Base-by-base conservation (phyloP, 768 basidiomycete species). In the Lactifluus pinguis region DNA sequence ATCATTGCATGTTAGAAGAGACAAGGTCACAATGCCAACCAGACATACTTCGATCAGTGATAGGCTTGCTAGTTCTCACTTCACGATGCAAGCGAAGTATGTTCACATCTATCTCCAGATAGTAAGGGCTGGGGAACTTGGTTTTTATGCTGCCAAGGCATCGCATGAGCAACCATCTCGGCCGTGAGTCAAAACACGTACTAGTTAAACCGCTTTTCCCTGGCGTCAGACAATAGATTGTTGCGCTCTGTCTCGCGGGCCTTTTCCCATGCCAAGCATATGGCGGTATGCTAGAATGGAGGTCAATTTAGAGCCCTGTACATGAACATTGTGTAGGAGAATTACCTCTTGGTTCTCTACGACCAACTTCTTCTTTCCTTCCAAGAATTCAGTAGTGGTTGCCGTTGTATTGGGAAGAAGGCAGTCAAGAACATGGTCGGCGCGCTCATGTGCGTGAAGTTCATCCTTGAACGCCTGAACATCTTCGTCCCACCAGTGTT, bases 141-240 rank as follows among this genome's bases (percentile, higher is more conserved):
- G 25, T 19, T 13, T 61, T 53, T 51, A 64, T 54, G 29, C 63
- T 64, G 39, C 21, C 7, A 50, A 49, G 34, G 38, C 13, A 1
- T 14, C 13, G n/a, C 6, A 44, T 60, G 21, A 53, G 52, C 15
- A 10, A 57, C 25, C 2, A 21, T 21, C 6, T 32, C 6, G 15
- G 14, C 13, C 10, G 5, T 17, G 30, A 44, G 17, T 19, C 30
- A 32, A 21, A 6, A 14, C 17, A 10, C 59, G 2, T 48, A 64
- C 63, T 64, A 52, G 49, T 61, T 60, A 9, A 62, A 61, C 32
- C 63, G 63, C 21, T 49, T 56, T 6, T 6, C 32, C 34, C 53
- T 61, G 45, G 55, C 51, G 21, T 51, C 50, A 38, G 55, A 52
- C 30, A 64, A 49, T 50, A 21, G 34, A 15, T 34, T 52, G 21